Base-by-base conservation (phyloP, 768 basidiomycete species). In the Mycena haematopus region DNA sequence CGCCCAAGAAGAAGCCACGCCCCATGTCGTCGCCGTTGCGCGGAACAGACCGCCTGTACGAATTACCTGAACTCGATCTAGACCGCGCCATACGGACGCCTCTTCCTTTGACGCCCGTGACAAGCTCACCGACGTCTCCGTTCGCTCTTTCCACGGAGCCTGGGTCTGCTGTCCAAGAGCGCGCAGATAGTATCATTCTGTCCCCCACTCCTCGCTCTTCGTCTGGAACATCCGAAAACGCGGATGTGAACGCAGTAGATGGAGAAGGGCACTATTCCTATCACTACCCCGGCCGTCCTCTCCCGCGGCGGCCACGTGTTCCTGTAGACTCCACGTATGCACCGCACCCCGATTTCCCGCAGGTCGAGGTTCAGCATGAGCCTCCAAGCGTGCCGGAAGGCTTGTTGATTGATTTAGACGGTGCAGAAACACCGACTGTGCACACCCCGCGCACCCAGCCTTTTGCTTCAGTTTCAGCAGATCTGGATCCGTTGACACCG, bases 261-360 rank as follows among this genome's bases (percentile, higher is more conserved):
- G 10, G 66, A 58, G 40, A 72, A 63, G 29, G 65, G 49, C 62
- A 57, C 19, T 71, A 21, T 47, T 63, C 2, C 63, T 69, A 77
- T 57, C 86, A 85, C 69, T 87, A 86, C 67, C 77, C 78, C 25
- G 84, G 86, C 5, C 72, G 86, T 38, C 86, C 86, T 36, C 76
- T 88, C n/a, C 86, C 86, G 7, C 79, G 74, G 22, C 75, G 75
- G 17, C 80, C 69, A 21, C 72, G 69, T 44, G 42, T 68, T 31
- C 62, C 69, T n/a, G 65, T 76, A 11, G 78, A 78, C 68, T 78
- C 79, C 19, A 73, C 73, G 9, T 77, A 76, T 63, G 75, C 73
- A 22, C 67, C 74, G 5, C 63, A 70, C 69, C 66, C 74, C 59
- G 71, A 71, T 45, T 67, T 56, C 52, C 59, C 65, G 52, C 60